phyloP scores from a whole-genome alignment of 2,329 filamentous ascomycete genomes.

The Fusarium nisikadoi region DNA sequence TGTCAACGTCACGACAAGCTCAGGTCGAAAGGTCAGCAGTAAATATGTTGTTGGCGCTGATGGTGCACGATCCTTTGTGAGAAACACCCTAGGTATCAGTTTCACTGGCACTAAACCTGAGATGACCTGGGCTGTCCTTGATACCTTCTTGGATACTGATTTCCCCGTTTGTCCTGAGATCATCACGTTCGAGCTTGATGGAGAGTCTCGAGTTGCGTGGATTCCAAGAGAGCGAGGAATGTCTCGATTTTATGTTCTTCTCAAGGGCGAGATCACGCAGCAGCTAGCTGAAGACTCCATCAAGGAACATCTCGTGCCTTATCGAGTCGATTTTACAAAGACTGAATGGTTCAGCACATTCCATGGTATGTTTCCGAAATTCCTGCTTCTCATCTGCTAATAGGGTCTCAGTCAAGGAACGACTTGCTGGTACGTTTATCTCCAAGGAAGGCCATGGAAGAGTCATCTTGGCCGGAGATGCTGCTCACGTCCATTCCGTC shows the following conservation, averaged over 20 bases:
- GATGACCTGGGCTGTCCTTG: constrained; percentile 61
- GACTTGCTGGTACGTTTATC: constrained; percentile 53
- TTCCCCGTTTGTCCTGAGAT: constrained; percentile 59
- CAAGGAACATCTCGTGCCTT: constrained; percentile 55
- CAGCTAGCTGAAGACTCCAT: constrained; percentile 55
- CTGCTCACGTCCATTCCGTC: constrained; percentile 66
- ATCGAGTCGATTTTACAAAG: constrained; percentile 54
- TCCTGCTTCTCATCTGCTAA: background rate
- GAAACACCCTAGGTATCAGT: constrained; percentile 51
- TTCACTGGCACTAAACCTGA: constrained; percentile 61
- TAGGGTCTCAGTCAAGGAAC: constrained; percentile 51
- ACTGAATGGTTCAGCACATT: constrained; percentile 64
- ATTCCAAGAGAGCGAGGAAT: constrained; percentile 60
- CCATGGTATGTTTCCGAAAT: constrained; percentile 47
- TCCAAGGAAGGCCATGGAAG: constrained; percentile 55
- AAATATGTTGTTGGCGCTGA: constrained; percentile 63
- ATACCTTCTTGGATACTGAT: constrained; percentile 61
- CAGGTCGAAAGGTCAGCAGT: constrained; percentile 48
- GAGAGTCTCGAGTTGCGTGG: constrained; percentile 59
- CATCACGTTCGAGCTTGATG: constrained; percentile 58
- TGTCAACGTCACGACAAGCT: constrained; percentile 50
- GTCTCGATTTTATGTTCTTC: constrained; percentile 59
- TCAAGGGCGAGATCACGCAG: constrained; percentile 57
- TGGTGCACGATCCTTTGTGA: constrained; percentile 61
- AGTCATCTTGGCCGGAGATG: constrained; percentile 65